Evolutionary conservation across 2,329 filamentous ascomycete genomes (phyloP), one percentile per base, ranked within the genome.

Genomic region (Trichoderma asperellum): DNA sequence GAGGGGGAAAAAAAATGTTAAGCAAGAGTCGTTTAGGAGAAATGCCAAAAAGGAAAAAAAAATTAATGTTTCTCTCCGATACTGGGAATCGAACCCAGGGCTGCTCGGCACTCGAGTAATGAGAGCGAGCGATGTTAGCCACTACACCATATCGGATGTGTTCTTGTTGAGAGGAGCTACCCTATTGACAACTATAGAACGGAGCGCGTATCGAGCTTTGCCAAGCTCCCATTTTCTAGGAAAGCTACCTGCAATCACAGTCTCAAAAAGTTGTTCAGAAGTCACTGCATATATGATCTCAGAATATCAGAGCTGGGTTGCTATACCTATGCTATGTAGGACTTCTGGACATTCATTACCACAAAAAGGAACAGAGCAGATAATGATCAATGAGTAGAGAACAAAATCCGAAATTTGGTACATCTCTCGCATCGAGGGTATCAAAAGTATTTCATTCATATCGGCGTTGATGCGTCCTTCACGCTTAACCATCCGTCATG

Each of bases 121-220:
- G 70, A 71, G 70, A 71, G 70, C 76, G 76, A 78, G 76, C 76
- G 76, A 78, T 78, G 76, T 77, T 78, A 77, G 76, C 76, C 76
- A 78, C 76, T 78, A 78, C 76, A 78, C 76, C 76, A 78, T 77
- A 76, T 74, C 76, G 76, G 76, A 77, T 73, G 12, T 49, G 12
- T 32, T 55, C 16, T 52, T 52, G 40, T 52, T 67, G 29, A 24
- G 16, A 21, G n/a, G 8, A 0, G 1, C 0, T 4, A 6, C 7
- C 2, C 55, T 67, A 59, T 21, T 21, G 0, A 8, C 1, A 2
- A n/a, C 21, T 59, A 67, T 67, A 52, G 5, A 27, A 12, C 16
- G 21, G n/a, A 5, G 27, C 6, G 7, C n/a, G 2, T 16, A 6
- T 18, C 35, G 37, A 35, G 11, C 37, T 8, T 3, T 5, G 2